These are phyloP conservation scores for Aegle marmelos DNA, from an alignment of 345 rosid genomes.

Conservation along the genomic window DNA sequence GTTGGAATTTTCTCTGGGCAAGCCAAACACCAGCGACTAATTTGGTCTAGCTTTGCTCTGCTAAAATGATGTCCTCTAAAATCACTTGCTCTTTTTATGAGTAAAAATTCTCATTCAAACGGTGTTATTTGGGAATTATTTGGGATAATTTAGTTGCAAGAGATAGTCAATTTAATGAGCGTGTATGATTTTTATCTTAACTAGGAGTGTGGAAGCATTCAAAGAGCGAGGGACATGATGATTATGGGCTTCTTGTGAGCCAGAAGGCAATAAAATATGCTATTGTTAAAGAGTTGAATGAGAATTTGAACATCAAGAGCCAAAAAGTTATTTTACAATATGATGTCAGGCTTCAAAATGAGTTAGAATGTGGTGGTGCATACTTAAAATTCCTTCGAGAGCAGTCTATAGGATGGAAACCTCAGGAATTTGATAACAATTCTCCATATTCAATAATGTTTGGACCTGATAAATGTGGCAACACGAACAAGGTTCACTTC, in stretches of 20 bases:
- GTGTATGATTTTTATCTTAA: background rate
- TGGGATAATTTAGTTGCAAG: no score
- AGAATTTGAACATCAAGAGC: conserved; percentile 31
- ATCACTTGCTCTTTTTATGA: no score
- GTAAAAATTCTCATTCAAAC: no score
- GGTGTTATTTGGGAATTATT: no score
- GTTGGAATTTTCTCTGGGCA: no score
- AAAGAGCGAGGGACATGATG: conserved; percentile 56
- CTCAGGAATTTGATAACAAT: conserved; percentile 36
- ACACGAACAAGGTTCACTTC: conserved; percentile 61
- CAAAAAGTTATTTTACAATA: conserved; percentile 41
- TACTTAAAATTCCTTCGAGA: conserved; percentile 49
- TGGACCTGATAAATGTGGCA: conserved; percentile 61
- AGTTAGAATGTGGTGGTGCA: conserved; percentile 63
- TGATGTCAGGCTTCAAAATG: conserved; percentile 53
- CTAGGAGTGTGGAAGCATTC: conserved; percentile 55
- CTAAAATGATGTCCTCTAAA: no score
- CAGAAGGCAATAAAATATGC: conserved; percentile 50
- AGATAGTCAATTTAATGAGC: no score
- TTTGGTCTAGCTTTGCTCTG: no score
- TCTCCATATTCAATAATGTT: conserved; percentile 60
- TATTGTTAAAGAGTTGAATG: conserved; percentile 40
- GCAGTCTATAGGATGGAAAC: conserved; percentile 34
- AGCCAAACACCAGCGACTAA: no score
- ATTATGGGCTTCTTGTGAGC: conserved; percentile 57